These are phyloP conservation scores for Cladosporium colombiae DNA, from an alignment of 2,329 filamentous ascomycete genomes.

Conservation along the genomic window DNA sequence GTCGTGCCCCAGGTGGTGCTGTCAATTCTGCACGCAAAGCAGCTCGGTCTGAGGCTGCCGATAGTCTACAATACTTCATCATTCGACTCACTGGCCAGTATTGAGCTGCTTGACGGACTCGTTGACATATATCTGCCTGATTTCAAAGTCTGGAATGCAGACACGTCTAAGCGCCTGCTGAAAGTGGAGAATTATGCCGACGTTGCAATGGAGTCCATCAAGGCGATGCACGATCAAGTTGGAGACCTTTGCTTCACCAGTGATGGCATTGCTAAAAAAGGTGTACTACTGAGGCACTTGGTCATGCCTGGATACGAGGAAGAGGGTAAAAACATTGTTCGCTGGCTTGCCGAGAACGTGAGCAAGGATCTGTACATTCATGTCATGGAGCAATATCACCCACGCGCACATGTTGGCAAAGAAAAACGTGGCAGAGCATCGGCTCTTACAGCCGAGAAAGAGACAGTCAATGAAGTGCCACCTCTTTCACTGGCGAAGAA, in stretches of 20 bases:
- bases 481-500: constrained; percentile 31
- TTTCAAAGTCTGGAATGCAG: constrained; percentile 76
- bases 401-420: constrained; percentile 79
- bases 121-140: constrained; percentile 87
- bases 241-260: constrained; percentile 80
- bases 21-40: constrained; percentile 70
- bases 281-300: constrained; percentile 74
- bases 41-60: constrained; percentile 68
- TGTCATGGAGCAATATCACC: constrained; percentile 87
- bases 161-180: constrained; percentile 68
- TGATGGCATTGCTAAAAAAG: constrained; percentile 78
- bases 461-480: background rate
- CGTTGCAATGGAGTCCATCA: constrained; percentile 73
- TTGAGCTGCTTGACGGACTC: constrained; percentile 73
- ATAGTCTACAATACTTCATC: constrained; percentile 85
- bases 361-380: constrained; percentile 77
- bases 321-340: constrained; percentile 73
- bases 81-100: constrained; percentile 73
- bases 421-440: constrained; percentile 42
- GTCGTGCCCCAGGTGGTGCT: constrained; percentile 81
- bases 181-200: constrained; percentile 76
- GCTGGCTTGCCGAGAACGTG: constrained; percentile 71
- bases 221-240: constrained; percentile 77
- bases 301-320: constrained; percentile 81
- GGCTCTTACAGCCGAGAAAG: background rate